phyloP scores from a whole-genome alignment of 2,329 filamentous ascomycete genomes.

The Exophiala phaeomuriformis region DNA sequence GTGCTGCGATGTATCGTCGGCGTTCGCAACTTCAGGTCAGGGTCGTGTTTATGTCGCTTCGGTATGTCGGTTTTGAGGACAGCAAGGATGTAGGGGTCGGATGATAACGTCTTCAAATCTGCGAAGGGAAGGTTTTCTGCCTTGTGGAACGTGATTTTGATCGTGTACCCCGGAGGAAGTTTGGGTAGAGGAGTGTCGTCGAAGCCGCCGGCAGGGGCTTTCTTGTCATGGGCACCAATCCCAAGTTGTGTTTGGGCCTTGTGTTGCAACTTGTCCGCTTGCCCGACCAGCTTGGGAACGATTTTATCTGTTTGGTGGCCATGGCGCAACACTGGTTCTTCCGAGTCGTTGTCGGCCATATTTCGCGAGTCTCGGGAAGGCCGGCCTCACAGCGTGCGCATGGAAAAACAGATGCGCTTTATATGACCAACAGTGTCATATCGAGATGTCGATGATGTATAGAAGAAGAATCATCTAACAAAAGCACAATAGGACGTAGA shows the following conservation, averaged over 20 bases:
- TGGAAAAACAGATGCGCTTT: neutral
- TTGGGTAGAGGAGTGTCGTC: slow-evolving; percentile 70
- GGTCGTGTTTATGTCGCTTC: slow-evolving; percentile 78
- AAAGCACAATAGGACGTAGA: neutral
- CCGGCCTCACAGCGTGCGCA: neutral
- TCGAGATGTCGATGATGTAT: neutral
- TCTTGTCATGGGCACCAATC: slow-evolving; percentile 35
- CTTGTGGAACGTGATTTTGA: slow-evolving; percentile 76
- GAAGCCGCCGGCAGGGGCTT: slow-evolving; percentile 64
- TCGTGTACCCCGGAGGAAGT: slow-evolving; percentile 69
- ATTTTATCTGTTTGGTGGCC: slow-evolving; percentile 30
- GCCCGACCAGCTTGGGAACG: slow-evolving; percentile 35
- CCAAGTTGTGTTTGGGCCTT: slow-evolving; percentile 30
- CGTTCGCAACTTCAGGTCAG: slow-evolving; percentile 65
- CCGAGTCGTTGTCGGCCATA: slow-evolving; percentile 16
- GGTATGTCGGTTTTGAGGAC: slow-evolving; percentile 66
- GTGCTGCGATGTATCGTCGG: slow-evolving; percentile 64
- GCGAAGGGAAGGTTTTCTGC: slow-evolving; percentile 75
- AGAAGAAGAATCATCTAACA: neutral
- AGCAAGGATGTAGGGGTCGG: slow-evolving; percentile 74
- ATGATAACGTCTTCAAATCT: slow-evolving; percentile 68
- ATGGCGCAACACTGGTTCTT: slow-evolving; percentile 20
- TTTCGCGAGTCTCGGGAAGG: neutral
- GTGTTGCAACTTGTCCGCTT: slow-evolving; percentile 36
- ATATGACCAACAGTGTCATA: neutral